Base-by-base conservation (phyloP, 495 filamentous ascomycete genomes). In the Niebla homalea region DNA sequence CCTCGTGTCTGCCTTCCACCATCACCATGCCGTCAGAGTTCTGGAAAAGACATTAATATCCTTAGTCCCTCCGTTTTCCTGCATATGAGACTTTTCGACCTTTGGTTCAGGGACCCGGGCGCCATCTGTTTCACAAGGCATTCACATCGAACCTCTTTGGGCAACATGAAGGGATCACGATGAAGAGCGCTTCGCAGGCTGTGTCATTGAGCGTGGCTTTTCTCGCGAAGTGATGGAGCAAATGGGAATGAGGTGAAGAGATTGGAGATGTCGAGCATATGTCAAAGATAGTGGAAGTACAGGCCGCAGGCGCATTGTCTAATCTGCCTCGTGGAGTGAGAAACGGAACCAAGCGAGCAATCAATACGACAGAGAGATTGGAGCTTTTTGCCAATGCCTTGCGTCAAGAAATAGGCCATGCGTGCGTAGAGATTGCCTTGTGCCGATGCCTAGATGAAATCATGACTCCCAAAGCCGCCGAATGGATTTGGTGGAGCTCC, bases 131-230 rank as follows among this genome's bases (percentile, higher is more conserved):
- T 56, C 44, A 49, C 38, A 55, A 54, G 51, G 54, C 70, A 64
- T 69, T 79, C 69, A 79, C 80, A 66, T 82, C 81, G 67, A 76
- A 74, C 49, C 60, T 58, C 58, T 56, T 51, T 46, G 39, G 36
- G 25, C 14, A 49, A 43, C 39, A 55, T 37, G 32, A 54, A 7
- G 39, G 14, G 53, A 92, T 82, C 48, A 96, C 69, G 50, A 88
- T 83, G 80, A 84, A 87, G 35, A 83, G 80, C 81, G 94, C 94
- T 54, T 87, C 69, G 7, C 68, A 60, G n/a, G 85, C 74, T 19
- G 78, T 78, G 57, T 85, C 86, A 14, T 71, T 65, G 29, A 12
- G 29, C 7, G 29, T 2, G 29, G 29, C 29, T 32, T 12, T 32
- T 32, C 29, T 32, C 29, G 29, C 29, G 29, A 32, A 32, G 29